A percentile compares a stretch with the other conserved stretches of the same genome.
Conservation (phyloP, 371 early-diverging fungal genomes). For the Chytridium lagenaria region DNA sequence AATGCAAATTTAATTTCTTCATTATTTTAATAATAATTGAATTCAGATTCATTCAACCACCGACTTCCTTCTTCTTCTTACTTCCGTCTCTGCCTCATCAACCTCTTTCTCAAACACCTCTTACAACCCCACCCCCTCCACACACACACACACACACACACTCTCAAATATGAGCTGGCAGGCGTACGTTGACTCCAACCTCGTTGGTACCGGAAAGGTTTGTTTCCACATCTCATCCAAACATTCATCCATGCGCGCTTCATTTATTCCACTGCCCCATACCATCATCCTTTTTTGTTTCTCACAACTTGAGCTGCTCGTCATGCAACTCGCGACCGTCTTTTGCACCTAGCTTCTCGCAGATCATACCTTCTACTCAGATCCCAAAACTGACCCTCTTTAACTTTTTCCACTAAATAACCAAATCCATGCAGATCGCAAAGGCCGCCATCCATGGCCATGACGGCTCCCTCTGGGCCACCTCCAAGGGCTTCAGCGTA, state of each 20-base stretch:
- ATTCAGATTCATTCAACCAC: background rate
- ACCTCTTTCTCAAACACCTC: background rate
- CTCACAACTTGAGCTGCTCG: constrained; percentile 2
- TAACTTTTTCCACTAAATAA: too few relatives aligned
- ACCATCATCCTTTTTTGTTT: too few relatives aligned
- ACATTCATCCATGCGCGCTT: too few relatives aligned
- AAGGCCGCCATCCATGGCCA: constrained; percentile 78
- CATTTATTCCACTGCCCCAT: too few relatives aligned
- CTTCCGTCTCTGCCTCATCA: background rate
- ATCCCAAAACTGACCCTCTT: background rate
- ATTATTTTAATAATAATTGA: too few relatives aligned
- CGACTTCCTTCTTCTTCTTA: too few relatives aligned
- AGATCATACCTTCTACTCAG: too few relatives aligned
- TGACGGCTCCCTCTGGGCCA: constrained; percentile 82
- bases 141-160: background rate
- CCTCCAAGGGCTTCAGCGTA: constrained; percentile 69
- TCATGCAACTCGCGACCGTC: background rate
- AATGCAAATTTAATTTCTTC: too few relatives aligned
- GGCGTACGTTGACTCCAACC: constrained; percentile 83
- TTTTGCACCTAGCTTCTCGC: background rate
- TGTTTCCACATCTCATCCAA: too few relatives aligned
- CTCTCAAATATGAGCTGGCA: constrained; percentile 73
- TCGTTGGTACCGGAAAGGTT: constrained; percentile 79
- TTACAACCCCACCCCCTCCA: background rate
- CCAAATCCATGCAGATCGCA: constrained; percentile 55